Evolutionary conservation across 2,329 filamentous ascomycete genomes (phyloP).

Genomic region (Albophoma yamanashiensis): DNA sequence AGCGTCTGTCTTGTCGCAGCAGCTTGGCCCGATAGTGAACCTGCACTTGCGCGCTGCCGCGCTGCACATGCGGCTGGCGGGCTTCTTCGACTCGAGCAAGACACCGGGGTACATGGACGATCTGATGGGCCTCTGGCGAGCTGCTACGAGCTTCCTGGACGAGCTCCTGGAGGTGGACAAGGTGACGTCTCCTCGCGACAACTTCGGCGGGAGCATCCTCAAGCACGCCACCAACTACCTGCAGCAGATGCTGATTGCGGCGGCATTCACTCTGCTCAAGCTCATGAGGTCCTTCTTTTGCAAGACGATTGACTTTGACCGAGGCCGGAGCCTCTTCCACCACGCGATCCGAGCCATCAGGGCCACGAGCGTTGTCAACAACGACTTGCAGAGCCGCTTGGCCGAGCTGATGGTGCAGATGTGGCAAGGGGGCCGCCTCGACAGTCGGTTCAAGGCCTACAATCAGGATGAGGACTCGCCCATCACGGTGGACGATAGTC

Average conservation of each 20-base stretch:
- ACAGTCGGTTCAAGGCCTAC: conserved; percentile 34
- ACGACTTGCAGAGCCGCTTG: conserved; percentile 69
- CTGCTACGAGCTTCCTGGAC: conserved; percentile 59
- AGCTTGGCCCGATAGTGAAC: conserved; percentile 45
- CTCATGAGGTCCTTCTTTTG: conserved; percentile 69
- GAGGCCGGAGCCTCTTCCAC: conserved; percentile 59
- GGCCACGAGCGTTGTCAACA: conserved; percentile 62
- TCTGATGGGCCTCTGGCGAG: conserved; percentile 64
- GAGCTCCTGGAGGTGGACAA: conserved; percentile 46
- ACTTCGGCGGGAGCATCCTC: conserved; percentile 42
- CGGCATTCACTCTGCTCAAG: conserved; percentile 67
- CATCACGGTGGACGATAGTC: conserved; percentile 52
- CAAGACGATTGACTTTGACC: conserved; percentile 57
- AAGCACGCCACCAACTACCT: conserved; percentile 65
- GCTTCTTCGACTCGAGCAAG: conserved; percentile 69
- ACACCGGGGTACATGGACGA: conserved; percentile 64
- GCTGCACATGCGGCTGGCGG: conserved; percentile 65
- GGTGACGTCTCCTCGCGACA: conserved; percentile 32
- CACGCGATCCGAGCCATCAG: conserved; percentile 60
- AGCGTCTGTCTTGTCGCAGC: conserved; percentile 46
- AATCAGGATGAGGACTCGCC: conserved; percentile 38
- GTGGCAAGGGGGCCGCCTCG: conserved; percentile 60
- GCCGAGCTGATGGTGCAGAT: conserved; percentile 82
- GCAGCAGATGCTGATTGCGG: conserved; percentile 77
- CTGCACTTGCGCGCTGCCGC: conserved; percentile 64